Percentiles rank a stretch among this genome's conserved stretches.
phyloP scores from a whole-genome alignment of 2,329 filamentous ascomycete species.

The Torrubiella hemipterigena region DNA sequence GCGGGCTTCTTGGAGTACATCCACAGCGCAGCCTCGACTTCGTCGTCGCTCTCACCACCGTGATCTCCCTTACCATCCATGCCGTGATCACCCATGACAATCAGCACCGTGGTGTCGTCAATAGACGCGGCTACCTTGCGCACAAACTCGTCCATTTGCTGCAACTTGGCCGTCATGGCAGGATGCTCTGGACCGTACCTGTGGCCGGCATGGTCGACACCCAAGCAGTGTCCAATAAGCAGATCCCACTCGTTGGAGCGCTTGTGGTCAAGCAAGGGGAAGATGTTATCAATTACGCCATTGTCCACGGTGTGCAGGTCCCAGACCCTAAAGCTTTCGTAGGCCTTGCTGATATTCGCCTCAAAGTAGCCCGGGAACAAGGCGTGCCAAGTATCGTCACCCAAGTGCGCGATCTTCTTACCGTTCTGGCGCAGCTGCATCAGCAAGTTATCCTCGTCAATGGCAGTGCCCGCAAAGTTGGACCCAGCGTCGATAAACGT shows the following conservation, averaged over 20 bases:
- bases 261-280: conserved; percentile 61
- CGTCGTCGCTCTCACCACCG: conserved; percentile 94
- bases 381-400: conserved; percentile 95
- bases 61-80: conserved; percentile 98
- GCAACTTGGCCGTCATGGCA: conserved; percentile 82
- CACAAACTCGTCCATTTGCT: conserved; percentile 80
- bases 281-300: conserved; percentile 82
- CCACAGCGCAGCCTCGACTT: conserved; percentile 90
- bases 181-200: conserved; percentile 87
- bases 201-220: conserved; percentile 94
- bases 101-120: conserved; percentile 75
- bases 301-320: conserved; percentile 95
- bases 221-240: conserved; percentile 86
- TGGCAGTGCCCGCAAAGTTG: conserved; percentile 89
- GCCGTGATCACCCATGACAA: conserved; percentile 98
- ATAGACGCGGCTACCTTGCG: conserved; percentile 57
- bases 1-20: conserved; percentile 88
- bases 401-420: conserved; percentile 77
- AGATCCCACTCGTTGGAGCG: conserved; percentile 74
- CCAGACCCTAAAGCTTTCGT: conserved; percentile 98
- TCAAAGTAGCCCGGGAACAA: conserved; percentile 93
- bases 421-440: conserved; percentile 52
- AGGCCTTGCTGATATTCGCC: conserved; percentile 70
- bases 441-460: conserved; percentile 79
- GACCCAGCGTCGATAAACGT: conserved; percentile 91